Conservation (phyloP, 208 protist species). For the Wallacemonas sp. region DNA sequence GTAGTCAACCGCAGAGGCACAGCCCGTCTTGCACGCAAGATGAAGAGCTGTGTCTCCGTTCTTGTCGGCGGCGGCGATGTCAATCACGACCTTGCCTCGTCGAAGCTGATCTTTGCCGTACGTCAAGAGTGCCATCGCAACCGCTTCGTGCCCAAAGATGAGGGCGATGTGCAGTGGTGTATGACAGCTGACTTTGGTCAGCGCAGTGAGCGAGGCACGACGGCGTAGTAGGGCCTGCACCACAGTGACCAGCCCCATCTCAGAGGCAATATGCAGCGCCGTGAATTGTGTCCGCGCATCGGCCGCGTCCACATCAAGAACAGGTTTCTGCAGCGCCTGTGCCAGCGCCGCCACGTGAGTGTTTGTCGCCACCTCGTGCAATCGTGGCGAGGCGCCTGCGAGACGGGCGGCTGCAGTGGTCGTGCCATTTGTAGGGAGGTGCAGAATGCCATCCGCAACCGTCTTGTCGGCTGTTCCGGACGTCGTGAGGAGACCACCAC, state of each 20-base stretch:
- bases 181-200: conserved; percentile 51
- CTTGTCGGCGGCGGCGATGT: conserved; percentile 66
- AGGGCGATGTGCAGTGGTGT: conserved; percentile 72
- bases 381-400: too few species aligned
- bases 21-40: conserved; percentile 46
- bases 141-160: conserved; percentile 47
- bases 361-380: too few species aligned
- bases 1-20: conserved; percentile 72
- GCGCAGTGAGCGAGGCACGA: conserved; percentile 58
- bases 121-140: conserved; percentile 70
- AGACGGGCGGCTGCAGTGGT: too few species aligned
- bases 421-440: too few species aligned
- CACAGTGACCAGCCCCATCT: conserved; percentile 57
- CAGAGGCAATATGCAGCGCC: conserved; percentile 81
- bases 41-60: conserved; percentile 74
- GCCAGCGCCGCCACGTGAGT: neutral
- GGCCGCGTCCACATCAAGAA: conserved; percentile 70
- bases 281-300: conserved; percentile 66
- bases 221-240: conserved; percentile 47
- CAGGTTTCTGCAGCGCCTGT: conserved; percentile 18
- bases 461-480: too few species aligned
- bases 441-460: too few species aligned
- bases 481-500: too few species aligned
- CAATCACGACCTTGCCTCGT: conserved; percentile 51
- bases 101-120: conserved; percentile 75